Conservation (phyloP, 768 basidiomycete genomes). For the Russula dissimulans region DNA sequence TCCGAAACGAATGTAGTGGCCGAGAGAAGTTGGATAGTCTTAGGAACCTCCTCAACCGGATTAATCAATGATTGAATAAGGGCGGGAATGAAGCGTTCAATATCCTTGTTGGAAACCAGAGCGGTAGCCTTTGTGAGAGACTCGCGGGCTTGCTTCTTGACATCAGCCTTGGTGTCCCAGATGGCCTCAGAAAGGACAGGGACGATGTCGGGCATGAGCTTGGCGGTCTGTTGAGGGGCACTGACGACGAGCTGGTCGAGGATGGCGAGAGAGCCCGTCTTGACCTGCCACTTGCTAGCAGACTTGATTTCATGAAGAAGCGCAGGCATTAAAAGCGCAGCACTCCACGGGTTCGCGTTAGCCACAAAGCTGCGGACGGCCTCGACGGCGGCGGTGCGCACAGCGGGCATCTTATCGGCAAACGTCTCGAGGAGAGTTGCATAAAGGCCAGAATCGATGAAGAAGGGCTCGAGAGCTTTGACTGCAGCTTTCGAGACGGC, state of each 20-base stretch:
- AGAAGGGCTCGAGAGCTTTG: conserved; percentile 79
- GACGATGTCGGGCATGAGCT: conserved; percentile 90
- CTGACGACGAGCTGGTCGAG: conserved; percentile 82
- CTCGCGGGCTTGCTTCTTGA: conserved; percentile 96
- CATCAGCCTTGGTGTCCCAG: conserved; percentile 98
- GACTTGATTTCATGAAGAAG: conserved; percentile 91
- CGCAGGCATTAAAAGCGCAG: conserved; percentile 71
- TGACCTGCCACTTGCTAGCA: conserved; percentile 96
- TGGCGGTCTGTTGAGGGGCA: conserved; percentile 75
- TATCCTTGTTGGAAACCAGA: conserved; percentile 96
- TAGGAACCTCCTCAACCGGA: conserved; percentile 98
- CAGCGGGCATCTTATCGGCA: conserved; percentile 90
- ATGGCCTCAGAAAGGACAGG: conserved; percentile 92
- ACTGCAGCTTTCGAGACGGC: conserved; percentile 50
- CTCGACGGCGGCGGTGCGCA: conserved; percentile 75
- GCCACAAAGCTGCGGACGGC: conserved; percentile 70
- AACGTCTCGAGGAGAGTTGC: conserved; percentile 82
- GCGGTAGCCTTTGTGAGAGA: conserved; percentile 92
- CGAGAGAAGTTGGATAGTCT: conserved; percentile 89
- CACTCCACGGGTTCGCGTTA: conserved; percentile 83
- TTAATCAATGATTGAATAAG: conserved; percentile 97
- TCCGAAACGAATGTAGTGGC: conserved; percentile 99
- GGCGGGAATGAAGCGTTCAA: conserved; percentile 93
- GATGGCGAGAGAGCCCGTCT: conserved; percentile 74
- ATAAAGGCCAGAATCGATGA: conserved; percentile 82